Base-by-base conservation (phyloP, 2,329 filamentous ascomycete genomes). In the Pseudogymnoascus sp. region DNA sequence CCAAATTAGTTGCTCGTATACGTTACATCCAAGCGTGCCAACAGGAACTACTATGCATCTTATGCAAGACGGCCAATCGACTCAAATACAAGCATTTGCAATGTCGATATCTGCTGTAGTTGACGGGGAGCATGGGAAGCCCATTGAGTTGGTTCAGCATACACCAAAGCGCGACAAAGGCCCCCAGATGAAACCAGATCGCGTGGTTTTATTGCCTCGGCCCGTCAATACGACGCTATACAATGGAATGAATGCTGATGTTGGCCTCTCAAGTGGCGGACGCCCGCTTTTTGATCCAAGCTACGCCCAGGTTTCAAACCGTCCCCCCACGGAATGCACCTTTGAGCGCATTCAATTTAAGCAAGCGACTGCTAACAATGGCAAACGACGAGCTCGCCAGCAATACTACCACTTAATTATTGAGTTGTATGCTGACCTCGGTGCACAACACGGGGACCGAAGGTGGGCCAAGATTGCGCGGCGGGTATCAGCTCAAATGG, bases 341-440 rank as follows among this genome's bases (percentile, higher is more conserved):
- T 90, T 89, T 69, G 87, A 90, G 68, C 82, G 87, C 2, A 88
- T 90, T 37, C 87, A 90, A 66, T 90, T 90, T 76, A 88, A 89
- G 66, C 86, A 84, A 61, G 87, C 87, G 1, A 90, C 87, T 0
- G 86, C 86, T 25, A 90, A 90, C 72, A 90, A 90, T 65, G 87
- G 87, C 58, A 89, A 89, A 70, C 78, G 87, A 65, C 78, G 87
- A 57, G 86, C 87, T 2, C 85, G 87, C 47, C 87, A 90, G 66
- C 87, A 90, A 65, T 89, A 86, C 69, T 90, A 89, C 69, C 85
- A 88, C 66, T 76, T 90, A 14, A 81, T 89, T 37, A 84, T 89
- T 4, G 86, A 89, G 68, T 78, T 88, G 2, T 84, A 80, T 66
- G 85, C 80, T 11, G 81, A 86, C 67, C 72, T 85, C 3, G 74